A percentile compares a stretch with the other conserved stretches of the same genome.
These are phyloP conservation scores for Ceratobasidium sp. DNA, from an alignment of 1,284 basidiomycete species.

Conservation along the genomic window DNA sequence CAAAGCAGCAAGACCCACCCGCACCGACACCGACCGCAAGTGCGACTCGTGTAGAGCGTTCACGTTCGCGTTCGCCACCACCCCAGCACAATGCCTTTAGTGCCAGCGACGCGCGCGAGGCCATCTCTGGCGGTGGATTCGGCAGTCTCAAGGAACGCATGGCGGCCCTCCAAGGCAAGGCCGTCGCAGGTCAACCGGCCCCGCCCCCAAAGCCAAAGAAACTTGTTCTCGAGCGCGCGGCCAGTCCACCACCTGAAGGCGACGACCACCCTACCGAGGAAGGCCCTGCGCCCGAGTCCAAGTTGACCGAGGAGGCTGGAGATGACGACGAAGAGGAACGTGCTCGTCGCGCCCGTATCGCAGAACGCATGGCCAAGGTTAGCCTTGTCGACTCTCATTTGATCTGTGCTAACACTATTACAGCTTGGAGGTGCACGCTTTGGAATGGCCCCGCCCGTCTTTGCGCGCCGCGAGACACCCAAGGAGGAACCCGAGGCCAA, in stretches of 20 bases:
- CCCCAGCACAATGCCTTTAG: conserved; percentile 66
- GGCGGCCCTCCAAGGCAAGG: conserved; percentile 86
- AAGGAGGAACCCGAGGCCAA: conserved; percentile 57
- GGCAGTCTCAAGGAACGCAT: conserved; percentile 87
- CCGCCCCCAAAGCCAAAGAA: conserved; percentile 76
- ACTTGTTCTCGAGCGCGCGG: conserved; percentile 59
- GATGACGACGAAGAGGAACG: conserved; percentile 48
- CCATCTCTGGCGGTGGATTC: conserved; percentile 68
- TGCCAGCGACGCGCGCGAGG: conserved; percentile 84
- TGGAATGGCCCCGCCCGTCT: conserved; percentile 25
- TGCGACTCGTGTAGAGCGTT: conserved; percentile 30
- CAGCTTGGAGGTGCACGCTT: conserved; percentile 54
- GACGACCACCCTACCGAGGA: conserved; percentile 52
- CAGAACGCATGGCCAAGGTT: conserved; percentile 57
- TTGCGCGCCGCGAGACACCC: conserved; percentile 40
- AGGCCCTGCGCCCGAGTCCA: conserved; percentile 62
- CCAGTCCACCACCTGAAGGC: conserved; percentile 59
- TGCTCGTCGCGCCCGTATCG: conserved; percentile 28
- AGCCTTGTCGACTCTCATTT: conserved; percentile 43
- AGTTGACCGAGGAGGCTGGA: conserved; percentile 50
- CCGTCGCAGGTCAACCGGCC: conserved; percentile 71
- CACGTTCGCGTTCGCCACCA: conserved; percentile 50
- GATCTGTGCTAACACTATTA: conserved; percentile 42
- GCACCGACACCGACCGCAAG: background rate
- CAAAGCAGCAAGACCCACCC: conserved; percentile 47